Percentiles rank a stretch among this genome's conserved stretches.
Evolutionary conservation across 306 rosid genomes (phyloP).

Genomic region (Amphicarpaea edgeworthii): DNA sequence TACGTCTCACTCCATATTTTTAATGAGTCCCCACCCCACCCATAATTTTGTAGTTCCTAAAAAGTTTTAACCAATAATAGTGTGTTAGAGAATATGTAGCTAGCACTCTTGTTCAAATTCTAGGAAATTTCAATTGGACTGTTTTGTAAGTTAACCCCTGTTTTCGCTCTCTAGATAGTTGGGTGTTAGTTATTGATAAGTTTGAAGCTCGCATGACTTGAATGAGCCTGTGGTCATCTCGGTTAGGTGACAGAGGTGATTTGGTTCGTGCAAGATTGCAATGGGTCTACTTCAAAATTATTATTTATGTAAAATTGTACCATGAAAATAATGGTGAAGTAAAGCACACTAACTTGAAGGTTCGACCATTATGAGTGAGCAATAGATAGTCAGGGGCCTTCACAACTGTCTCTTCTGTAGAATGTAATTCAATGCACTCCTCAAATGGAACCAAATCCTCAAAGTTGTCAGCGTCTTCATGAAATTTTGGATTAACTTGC

Average conservation of each 20-base stretch:
- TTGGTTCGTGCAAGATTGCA: no score
- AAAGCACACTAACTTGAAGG: conserved; percentile 78
- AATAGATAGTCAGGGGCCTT: conserved; percentile 82
- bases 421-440: conserved; percentile 84
- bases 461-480: conserved; percentile 86
- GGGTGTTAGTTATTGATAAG: background rate
- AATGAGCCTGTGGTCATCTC: no score
- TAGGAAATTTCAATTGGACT: background rate
- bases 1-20: background rate
- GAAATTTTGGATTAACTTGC: conserved; percentile 84
- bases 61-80: background rate
- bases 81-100: background rate
- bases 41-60: background rate
- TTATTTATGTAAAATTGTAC: no score
- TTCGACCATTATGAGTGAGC: conserved; percentile 95
- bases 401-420: conserved; percentile 74
- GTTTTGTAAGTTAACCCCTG: background rate
- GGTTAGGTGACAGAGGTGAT: no score
- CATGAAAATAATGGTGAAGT: conserved; percentile 34
- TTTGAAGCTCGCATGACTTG: background rate
- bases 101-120: background rate
- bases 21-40: background rate
- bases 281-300: no score
- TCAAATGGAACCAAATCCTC: conserved; percentile 93
- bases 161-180: background rate